phyloP scores from a whole-genome alignment of 2,329 filamentous ascomycete species.

The Aspergillus quadricinctus region DNA sequence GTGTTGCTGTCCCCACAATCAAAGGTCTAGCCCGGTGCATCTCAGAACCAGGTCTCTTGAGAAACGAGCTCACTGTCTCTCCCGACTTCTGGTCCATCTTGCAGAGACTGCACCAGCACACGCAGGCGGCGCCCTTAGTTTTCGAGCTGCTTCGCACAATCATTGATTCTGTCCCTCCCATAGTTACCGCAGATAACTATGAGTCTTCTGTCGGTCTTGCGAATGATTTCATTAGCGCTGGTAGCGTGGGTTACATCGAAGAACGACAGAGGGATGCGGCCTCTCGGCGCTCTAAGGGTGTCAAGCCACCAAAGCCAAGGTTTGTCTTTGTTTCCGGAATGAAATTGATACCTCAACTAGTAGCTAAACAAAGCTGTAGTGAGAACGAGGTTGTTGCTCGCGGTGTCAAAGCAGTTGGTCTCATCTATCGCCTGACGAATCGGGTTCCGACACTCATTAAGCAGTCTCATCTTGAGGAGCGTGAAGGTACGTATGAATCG shows the following conservation, averaged over 20 bases:
- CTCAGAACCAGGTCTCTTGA: slow-evolving; percentile 68
- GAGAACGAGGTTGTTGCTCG: slow-evolving; percentile 70
- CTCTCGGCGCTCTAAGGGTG: slow-evolving; percentile 48
- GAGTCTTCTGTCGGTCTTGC: slow-evolving; percentile 79
- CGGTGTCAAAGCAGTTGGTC: slow-evolving; percentile 73
- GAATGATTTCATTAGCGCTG: slow-evolving; percentile 84
- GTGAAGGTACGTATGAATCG: slow-evolving; percentile 57
- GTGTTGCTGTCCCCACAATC: slow-evolving; percentile 70
- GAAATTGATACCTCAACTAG: neutral
- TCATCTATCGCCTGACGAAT: slow-evolving; percentile 76
- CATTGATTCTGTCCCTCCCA: slow-evolving; percentile 66
- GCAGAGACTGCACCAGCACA: slow-evolving; percentile 64
- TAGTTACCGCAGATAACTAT: slow-evolving; percentile 93
- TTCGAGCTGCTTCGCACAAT: slow-evolving; percentile 84
- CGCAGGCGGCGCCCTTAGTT: slow-evolving; percentile 69
- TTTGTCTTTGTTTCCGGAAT: slow-evolving; percentile 33
- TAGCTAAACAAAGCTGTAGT: slow-evolving; percentile 36
- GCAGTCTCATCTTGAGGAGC: slow-evolving; percentile 85
- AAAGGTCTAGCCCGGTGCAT: slow-evolving; percentile 78
- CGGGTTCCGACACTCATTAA: slow-evolving; percentile 83
- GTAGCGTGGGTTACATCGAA: slow-evolving; percentile 64
- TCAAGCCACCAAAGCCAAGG: slow-evolving; percentile 53
- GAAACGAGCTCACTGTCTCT: slow-evolving; percentile 90
- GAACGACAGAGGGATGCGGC: slow-evolving; percentile 64
- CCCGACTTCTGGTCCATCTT: slow-evolving; percentile 96